Evolutionary conservation across 2,329 filamentous ascomycete species (phyloP).

Genomic region (Aspergillus aculeatus): DNA sequence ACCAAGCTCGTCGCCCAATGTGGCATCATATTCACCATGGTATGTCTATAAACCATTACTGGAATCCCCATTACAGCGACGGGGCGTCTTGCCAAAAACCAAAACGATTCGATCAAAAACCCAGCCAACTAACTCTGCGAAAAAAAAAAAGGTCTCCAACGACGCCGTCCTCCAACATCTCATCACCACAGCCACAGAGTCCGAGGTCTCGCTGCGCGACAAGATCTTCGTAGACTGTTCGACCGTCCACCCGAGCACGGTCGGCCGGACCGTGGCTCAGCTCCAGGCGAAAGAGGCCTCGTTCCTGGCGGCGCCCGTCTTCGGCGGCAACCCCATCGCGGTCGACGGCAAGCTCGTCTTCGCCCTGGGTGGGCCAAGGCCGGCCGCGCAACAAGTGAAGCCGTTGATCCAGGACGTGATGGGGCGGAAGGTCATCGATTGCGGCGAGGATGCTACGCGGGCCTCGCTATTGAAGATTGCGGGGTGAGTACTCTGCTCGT

Average conservation of each 20-base stretch:
- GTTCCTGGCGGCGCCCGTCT: slow-evolving; percentile 45
- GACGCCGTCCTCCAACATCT: slow-evolving; percentile 40
- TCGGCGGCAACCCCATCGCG: slow-evolving; percentile 46
- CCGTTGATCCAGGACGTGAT: slow-evolving; percentile 47
- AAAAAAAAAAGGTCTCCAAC: slow-evolving; percentile 36
- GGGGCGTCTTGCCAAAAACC: too few species aligned
- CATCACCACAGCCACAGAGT: slow-evolving; percentile 26
- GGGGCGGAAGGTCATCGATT: slow-evolving; percentile 43
- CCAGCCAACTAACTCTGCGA: slow-evolving; percentile 9
- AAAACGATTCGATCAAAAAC: neutral
- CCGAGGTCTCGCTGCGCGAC: slow-evolving; percentile 50
- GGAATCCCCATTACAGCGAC: too few species aligned
- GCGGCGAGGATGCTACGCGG: slow-evolving; percentile 45
- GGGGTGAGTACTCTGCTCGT: slow-evolving; percentile 24
- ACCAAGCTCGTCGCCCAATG: slow-evolving; percentile 36
- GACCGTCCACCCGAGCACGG: slow-evolving; percentile 76
- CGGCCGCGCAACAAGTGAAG: slow-evolving; percentile 34
- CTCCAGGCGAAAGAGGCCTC: slow-evolving; percentile 36
- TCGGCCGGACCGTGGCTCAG: slow-evolving; percentile 32
- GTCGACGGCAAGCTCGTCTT: slow-evolving; percentile 48
- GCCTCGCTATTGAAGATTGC: slow-evolving; percentile 48
- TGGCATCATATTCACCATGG: slow-evolving; percentile 43
- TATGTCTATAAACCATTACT: slow-evolving; percentile 10
- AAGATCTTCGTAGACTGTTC: slow-evolving; percentile 87
- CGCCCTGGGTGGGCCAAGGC: slow-evolving; percentile 41